A percentile compares a stretch with the other conserved stretches of the same genome.
phyloP scores from a whole-genome alignment of 129 eudicot genomes.

The Flaveria robusta region DNA sequence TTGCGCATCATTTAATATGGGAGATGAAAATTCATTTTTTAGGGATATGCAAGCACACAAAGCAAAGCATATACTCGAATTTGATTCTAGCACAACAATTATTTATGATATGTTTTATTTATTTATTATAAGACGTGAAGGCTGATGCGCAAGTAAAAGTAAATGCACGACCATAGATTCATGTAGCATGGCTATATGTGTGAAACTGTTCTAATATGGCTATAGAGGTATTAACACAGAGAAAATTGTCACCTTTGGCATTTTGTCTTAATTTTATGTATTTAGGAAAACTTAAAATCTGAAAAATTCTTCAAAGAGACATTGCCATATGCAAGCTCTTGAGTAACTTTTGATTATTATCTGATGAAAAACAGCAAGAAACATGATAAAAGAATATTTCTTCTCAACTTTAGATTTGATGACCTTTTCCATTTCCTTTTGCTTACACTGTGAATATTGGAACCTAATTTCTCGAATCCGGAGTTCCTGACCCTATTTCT shows the following conservation, averaged over 20 bases:
- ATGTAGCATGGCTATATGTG: background rate
- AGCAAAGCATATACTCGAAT: background rate
- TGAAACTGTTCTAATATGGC: background rate
- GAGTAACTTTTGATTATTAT: background rate
- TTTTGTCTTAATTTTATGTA: background rate
- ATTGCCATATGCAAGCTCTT: background rate
- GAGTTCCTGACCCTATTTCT: background rate
- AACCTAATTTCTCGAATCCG: background rate
- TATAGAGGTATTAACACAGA: background rate
- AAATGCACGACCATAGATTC: background rate
- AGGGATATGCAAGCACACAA: background rate
- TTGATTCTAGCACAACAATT: background rate
- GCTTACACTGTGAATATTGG: background rate
- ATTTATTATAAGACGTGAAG: background rate
- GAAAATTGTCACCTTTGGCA: background rate
- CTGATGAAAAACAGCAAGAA: background rate
- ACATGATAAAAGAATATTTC: background rate
- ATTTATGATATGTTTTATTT: background rate
- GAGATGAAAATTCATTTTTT: background rate
- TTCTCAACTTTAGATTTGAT: background rate
- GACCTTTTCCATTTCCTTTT: background rate
- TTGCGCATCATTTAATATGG: background rate
- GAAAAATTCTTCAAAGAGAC: background rate
- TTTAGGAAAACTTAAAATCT: slow-evolving; percentile 5
- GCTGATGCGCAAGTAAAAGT: background rate